These are phyloP conservation scores for Exophiala alcalophila DNA, from an alignment of 2,329 filamentous ascomycete genomes.

Conservation along the genomic window DNA sequence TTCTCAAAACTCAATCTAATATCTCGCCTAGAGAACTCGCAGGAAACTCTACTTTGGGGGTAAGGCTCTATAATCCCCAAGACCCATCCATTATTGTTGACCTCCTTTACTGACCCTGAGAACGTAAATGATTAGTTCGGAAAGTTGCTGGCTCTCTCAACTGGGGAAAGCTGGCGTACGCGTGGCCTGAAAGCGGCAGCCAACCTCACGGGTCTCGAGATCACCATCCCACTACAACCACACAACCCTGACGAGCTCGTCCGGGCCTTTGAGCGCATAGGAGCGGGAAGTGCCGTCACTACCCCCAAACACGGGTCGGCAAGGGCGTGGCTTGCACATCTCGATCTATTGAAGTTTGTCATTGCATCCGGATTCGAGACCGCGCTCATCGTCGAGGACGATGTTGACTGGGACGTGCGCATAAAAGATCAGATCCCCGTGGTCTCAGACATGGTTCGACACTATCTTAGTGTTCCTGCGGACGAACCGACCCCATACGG, in stretches of 20 bases:
- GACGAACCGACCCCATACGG: slow-evolving; percentile 33
- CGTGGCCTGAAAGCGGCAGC: slow-evolving; percentile 14
- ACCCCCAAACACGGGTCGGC: slow-evolving; percentile 14
- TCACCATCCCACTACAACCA: slow-evolving; percentile 10
- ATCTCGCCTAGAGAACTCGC: too few species aligned
- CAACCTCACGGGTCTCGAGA: slow-evolving; percentile 10
- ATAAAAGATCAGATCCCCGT: slow-evolving; percentile 35
- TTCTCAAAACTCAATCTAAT: too few species aligned
- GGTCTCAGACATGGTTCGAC: slow-evolving; percentile 35
- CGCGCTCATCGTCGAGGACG: slow-evolving; percentile 38
- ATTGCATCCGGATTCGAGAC: slow-evolving; percentile 11
- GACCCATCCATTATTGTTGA: too few species aligned
- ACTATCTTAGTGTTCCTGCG: slow-evolving; percentile 26
- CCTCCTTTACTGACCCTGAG: too few species aligned
- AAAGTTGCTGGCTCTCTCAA: slow-evolving; percentile 9
- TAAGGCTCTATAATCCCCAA: too few species aligned
- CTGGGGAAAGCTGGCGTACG: slow-evolving; percentile 5
- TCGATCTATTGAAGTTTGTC: slow-evolving; percentile 17
- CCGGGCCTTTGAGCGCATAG: slow-evolving; percentile 10
- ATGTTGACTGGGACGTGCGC: slow-evolving; percentile 40
- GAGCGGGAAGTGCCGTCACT: neutral
- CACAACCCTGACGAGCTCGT: slow-evolving; percentile 8
- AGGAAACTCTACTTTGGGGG: neutral
- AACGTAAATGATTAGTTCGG: slow-evolving; percentile 12
- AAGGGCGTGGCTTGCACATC: slow-evolving; percentile 14